Evolutionary conservation across 169 alveolate species (phyloP), one percentile per base, ranked within the genome.

Genomic region (Plasmodium fragile): DNA sequence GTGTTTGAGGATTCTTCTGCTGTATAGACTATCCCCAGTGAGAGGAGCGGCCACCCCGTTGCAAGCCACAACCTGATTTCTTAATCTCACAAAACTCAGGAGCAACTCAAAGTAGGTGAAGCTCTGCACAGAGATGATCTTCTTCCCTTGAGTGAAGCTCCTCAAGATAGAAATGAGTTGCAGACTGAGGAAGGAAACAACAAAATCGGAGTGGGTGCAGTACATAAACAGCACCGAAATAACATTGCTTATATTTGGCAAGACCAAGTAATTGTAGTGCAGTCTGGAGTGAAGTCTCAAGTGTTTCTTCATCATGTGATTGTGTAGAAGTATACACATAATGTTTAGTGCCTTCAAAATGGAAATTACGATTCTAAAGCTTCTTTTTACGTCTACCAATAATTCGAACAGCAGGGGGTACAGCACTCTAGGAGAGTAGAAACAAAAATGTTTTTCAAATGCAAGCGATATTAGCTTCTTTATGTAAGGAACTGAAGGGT

Each of bases 151-250:
- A 34, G 92, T 91, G 77, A 91, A 91, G 52, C 78, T 32, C 25
- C 45, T 81, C 45, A 91, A 39, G 22, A 91, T 91, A 18, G 84
- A 91, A 41, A 81, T 25, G 39, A 91, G 83, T 36, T 91, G 94
- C 59, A 91, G 53, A 70, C 94, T 91, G 36, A 91, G 83, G 52
- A 91, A 91, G 1, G 94, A 79, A 65, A 91, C 83, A 45, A 36
- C 83, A 81, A 30, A 69, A 13, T 91, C 53, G 32, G 83, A 69
- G 59, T 91, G 92, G 59, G 43, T 69, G 59, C 83, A 70, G 55
- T 91, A 91, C 73, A 77, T 81, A 80, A 91, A 91, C 59, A 91
- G 69, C 3, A 81, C 83, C 16, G 90, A 59, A 49, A 91, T 49
- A 43, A 91, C 55, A 71, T 73, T 80, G 49, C 70, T 81, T 78